A percentile compares a stretch with the other conserved stretches of the same genome.
Conservation (phyloP, 129 eudicot genomes). For the Glebionis coronaria region DNA sequence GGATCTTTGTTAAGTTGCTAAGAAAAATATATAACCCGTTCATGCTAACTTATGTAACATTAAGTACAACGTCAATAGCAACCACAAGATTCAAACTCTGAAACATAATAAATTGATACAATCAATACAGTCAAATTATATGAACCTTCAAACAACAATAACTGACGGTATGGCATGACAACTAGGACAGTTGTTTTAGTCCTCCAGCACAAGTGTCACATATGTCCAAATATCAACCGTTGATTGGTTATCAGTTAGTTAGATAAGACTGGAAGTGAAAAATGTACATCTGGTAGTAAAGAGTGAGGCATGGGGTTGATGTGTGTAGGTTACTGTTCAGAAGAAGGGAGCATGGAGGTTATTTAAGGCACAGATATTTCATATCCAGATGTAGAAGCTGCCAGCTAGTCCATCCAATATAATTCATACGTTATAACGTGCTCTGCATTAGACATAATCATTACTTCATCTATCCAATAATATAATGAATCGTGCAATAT, state of each 20-base stretch:
- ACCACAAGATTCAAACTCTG: neutral
- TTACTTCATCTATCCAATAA: conserved; percentile 18
- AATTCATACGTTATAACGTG: neutral
- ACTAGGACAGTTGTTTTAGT: conserved; percentile 13
- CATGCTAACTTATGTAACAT: too few species aligned
- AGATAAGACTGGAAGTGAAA: conserved; percentile 7
- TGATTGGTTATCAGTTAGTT: conserved; percentile 24
- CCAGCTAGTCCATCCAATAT: conserved; percentile 17
- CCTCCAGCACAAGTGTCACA: conserved; percentile 2
- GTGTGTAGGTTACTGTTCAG: conserved; percentile 21
- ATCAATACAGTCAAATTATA: neutral
- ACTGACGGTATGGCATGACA: conserved; percentile 29
- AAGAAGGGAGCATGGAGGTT: conserved; percentile 24
- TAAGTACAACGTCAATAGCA: too few species aligned
- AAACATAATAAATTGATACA: conserved; percentile 14
- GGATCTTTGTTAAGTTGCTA: too few species aligned
- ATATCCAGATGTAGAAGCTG: conserved; percentile 19
- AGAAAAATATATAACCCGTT: too few species aligned
- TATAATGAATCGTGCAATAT: neutral
- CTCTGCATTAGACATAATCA: conserved; percentile 30
- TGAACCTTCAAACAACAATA: neutral
- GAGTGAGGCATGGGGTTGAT: conserved; percentile 14
- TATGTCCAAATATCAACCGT: conserved; percentile 2
- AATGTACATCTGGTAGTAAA: conserved; percentile 4
- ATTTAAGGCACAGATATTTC: conserved; percentile 23